Base-by-base conservation (phyloP, 257 asterid genomes). In the Penstemon eatonii region DNA sequence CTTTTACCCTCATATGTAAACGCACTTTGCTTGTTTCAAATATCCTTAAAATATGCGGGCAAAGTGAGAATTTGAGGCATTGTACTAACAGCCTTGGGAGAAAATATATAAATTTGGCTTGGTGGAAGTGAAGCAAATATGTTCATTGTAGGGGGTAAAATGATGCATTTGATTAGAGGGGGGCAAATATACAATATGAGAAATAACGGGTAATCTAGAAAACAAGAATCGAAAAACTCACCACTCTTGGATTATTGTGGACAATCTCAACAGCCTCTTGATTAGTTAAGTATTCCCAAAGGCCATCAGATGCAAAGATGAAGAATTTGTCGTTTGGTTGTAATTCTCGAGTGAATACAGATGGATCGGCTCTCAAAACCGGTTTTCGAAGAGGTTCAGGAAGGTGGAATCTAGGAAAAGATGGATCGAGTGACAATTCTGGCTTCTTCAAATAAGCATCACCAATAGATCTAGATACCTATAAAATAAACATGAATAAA, bases 391-490 rank as follows among this genome's bases (percentile, higher is more conserved):
- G 66, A 52, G 89, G 88, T 66, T 83, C 87, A 5, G 74, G 64
- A 33, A 88, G 76, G 73, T 84, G 90, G 65, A 75, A 88, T 66
- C 78, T 67, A 11, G 80, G 78, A 9, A 66, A 73, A 56, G 66
- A 43, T 38, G 89, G 76, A 69, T 73, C 92, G 15, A 85, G 83
- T 56, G 87, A 58, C 52, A 78, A 85, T 64, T 82, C 90, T 6
- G 90, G 81, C 63, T 75, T 77, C 76, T 91, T 91, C 76, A 91
- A 76, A 78, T 84, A 87, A 18, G 87, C 90, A 82, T 91, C 95
- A 19, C 98, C 96, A 58, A 91, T 87, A 13, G 96, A 82, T 75
- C 91, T 81, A 4, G 93, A 78, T 42, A 85, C 89, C 96, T 91
- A 75, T 40, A 67, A 57, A 44, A 15, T 47, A 8, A 45, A 53